Percentiles rank a stretch among this genome's conserved stretches.
Conservation (phyloP, 2,329 filamentous ascomycete species). For the Sarocladium kiliense region DNA sequence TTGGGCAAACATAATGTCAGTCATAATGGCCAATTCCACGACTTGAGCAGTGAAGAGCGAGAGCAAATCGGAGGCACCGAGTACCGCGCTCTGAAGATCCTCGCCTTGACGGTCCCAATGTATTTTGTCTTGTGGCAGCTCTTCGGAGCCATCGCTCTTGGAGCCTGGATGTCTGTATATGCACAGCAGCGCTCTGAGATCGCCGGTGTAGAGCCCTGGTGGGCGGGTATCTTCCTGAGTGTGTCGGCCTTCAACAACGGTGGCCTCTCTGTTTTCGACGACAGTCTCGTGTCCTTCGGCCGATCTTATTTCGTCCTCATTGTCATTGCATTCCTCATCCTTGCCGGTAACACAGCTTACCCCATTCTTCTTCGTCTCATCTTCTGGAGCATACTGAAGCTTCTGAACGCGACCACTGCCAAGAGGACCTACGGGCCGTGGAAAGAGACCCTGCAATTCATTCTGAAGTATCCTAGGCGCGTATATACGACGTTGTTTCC, state of each 20-base stretch:
- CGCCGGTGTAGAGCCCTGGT: constrained; percentile 43
- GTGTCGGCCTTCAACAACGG: constrained; percentile 67
- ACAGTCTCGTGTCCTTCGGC: constrained; percentile 60
- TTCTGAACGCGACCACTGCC: constrained; percentile 32
- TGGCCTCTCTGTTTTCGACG: constrained; percentile 63
- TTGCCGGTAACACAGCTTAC: constrained; percentile 63
- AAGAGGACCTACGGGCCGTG: constrained; percentile 28
- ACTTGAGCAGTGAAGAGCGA: constrained; percentile 46
- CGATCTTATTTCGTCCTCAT: constrained; percentile 44
- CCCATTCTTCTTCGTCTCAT: constrained; percentile 57
- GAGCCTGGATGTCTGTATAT: constrained; percentile 40
- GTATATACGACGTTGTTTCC: constrained; percentile 63
- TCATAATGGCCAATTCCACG: constrained; percentile 50
- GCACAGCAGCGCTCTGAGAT: constrained; percentile 51
- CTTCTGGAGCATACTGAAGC: constrained; percentile 46
- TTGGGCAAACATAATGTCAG: constrained; percentile 34
- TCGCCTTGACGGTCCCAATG: constrained; percentile 53
- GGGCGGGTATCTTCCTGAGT: constrained; percentile 63
- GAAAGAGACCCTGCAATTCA: constrained; percentile 48
- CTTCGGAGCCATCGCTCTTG: constrained; percentile 52
- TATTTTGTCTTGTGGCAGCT: constrained; percentile 58
- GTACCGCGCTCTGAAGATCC: constrained; percentile 55
- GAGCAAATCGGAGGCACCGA: constrained; percentile 58
- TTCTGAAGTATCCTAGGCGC: constrained; percentile 50
- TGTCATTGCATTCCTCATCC: constrained; percentile 51